Base-by-base conservation (phyloP, 2,329 filamentous ascomycete genomes). In the Fusarium longipes region DNA sequence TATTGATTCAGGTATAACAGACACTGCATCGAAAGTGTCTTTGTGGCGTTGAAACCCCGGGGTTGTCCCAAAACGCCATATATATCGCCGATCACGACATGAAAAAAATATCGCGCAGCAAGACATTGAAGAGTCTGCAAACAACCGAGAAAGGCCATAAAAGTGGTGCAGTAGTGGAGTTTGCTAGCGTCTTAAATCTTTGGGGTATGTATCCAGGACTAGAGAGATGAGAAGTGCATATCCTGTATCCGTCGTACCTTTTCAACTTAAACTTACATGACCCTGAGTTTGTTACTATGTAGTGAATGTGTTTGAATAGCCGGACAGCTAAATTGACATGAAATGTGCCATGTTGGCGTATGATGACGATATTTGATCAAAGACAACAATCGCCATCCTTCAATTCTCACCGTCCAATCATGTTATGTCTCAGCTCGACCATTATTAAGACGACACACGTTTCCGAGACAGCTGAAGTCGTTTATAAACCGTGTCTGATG, bases 61-160 rank as follows among this genome's bases (percentile, higher is more conserved):
- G 57, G 48, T 56, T 52, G 39, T 30, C 42, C 36, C 38, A 54
- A 53, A 57, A 63, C 70, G 68, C 70, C 66, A 73, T 73, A 43
- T 32, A 24, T 35, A 63, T 40, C 45, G 62, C 58, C 54, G 54
- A 73, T 73, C 68, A 69, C 71, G 71, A 73, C 71, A 73, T 73
- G 48, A 61, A 49, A 60, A 49, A 60, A 42, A 43, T 49, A 42
- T 40, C 30, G 32, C 40, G 24, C 24, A 43, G 24, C 15, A 42
- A 43, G 40, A 11, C 38, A 32, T 44, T 27, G 35, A 18, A 67
- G 61, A 52, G 56, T 59, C 57, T 57, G 63, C 51, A 61, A 61
- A 65, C 54, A 43, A 51, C 51, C 35, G 42, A 56, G 17, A 33
- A n/a, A 25, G 25, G n/a, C 27, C 29, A 53, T 68, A 57, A 58